Conservation (phyloP, 768 basidiomycete species). For the Xerocomellus chrysenteron region DNA sequence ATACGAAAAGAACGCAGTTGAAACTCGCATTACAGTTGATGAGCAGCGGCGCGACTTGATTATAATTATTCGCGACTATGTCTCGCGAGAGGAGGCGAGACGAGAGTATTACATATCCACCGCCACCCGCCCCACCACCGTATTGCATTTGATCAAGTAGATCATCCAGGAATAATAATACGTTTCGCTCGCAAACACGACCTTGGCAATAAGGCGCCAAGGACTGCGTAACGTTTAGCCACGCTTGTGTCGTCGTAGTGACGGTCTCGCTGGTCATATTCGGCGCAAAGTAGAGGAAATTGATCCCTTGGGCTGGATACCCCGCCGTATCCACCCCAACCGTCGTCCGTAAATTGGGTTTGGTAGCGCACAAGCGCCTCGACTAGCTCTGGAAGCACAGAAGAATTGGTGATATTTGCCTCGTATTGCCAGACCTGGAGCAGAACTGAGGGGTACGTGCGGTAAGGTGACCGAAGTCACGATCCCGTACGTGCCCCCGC, state of each 20-base stretch:
- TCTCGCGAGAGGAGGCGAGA: conserved; percentile 37
- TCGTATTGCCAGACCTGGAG: conserved; percentile 28
- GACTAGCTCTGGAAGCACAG: conserved; percentile 27
- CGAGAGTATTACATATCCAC: conserved; percentile 25
- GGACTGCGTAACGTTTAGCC: conserved; percentile 25
- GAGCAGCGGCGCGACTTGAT: conserved; percentile 24
- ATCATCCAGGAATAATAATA: conserved; percentile 20
- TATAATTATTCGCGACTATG: conserved; percentile 20
- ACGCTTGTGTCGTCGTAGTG: conserved; percentile 33
- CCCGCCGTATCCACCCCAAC: conserved; percentile 44
- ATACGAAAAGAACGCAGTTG: conserved; percentile 4
- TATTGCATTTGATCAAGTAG: conserved; percentile 13
- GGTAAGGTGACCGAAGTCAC: conserved; percentile 46
- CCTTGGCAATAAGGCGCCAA: conserved; percentile 7
- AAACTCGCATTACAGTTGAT: background rate
- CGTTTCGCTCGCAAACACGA: conserved; percentile 30
- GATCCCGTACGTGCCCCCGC: conserved; percentile 48
- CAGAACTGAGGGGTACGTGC: conserved; percentile 39
- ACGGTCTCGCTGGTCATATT: conserved; percentile 31
- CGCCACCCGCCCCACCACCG: conserved; percentile 14
- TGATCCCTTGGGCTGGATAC: background rate
- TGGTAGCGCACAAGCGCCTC: conserved; percentile 37
- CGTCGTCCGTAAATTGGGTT: conserved; percentile 38
- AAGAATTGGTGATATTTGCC: conserved; percentile 32
- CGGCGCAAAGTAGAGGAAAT: conserved; percentile 15